Base-by-base conservation (phyloP, 208 protist genomes). In the Crithidia acanthocephali region DNA sequence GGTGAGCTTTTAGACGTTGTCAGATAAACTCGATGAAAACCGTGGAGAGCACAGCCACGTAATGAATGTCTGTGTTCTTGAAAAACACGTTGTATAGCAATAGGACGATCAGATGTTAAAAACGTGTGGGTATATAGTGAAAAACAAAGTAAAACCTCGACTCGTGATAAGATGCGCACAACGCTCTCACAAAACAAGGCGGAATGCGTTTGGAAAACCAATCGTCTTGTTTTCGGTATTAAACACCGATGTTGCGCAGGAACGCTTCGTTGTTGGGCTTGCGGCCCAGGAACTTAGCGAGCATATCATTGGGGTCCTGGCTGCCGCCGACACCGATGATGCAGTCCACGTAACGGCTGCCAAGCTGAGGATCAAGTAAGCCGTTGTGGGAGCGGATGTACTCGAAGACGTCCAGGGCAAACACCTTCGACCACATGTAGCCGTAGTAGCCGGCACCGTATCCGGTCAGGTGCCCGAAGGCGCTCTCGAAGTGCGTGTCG, bases 361-460 rank as follows among this genome's bases (percentile, higher is more conserved):
- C 92, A 45, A 93, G 32, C 72, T 76, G 58, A 37, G 87, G 76
- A 75, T 91, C 76, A 37, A 95, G 81, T 23, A 96, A 66, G 25
- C 87, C 89, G 52, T 89, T 74, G 63, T 79, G 83, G 23, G 70
- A 76, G 32, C 80, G 78, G 48, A 96, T 93, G 70, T 91, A 91
- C 32, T 89, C 79, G 74, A 95, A 94, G 18, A 93, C 78, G 57
- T 96, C 92, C 62, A 93, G 66, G 9, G 89, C 87, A 71, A 94
- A 94, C 51, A 94, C 92, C 73, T 94, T 92, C 51, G 87, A 91
- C 81, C 86, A 96, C 82, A 92, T 88, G 83, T 96, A 94, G 30
- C 84, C 84, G 71, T 96, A 96, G 78, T 95, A 95, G 23, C 81
- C 82, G 18, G 89, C 87, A 23, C 80, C 83, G 71, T 96, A 95